A percentile compares a stretch with the other conserved stretches of the same genome.
Conservation (phyloP, 352 stramenopile genomes). For the Pythium vanterpoolii region DNA sequence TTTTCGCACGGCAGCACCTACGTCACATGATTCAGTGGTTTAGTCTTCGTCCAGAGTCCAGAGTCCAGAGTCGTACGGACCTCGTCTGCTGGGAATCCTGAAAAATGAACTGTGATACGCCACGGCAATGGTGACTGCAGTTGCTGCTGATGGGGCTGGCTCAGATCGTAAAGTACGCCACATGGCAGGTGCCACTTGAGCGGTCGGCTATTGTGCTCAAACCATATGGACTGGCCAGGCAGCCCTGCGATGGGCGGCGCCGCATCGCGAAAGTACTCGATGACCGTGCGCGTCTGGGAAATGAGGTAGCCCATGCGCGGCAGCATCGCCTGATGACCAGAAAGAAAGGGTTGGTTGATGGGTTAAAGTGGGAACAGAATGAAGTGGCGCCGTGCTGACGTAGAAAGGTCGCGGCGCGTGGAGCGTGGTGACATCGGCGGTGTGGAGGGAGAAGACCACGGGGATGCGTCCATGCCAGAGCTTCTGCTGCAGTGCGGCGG, state of each 20-base stretch:
- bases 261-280: conserved; percentile 79
- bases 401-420: conserved; percentile 78
- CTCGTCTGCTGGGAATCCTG: conserved; percentile 56
- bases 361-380: too few species aligned
- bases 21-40: not conserved
- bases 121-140: conserved; percentile 43
- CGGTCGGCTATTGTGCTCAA: conserved; percentile 51
- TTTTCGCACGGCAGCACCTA: conserved; percentile 73
- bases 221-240: conserved; percentile 63
- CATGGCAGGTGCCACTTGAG: conserved; percentile 82
- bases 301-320: conserved; percentile 81
- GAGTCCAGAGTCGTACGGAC: conserved; percentile 17
- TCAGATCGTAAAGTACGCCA: conserved; percentile 63
- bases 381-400: too few species aligned
- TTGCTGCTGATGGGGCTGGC: conserved; percentile 15
- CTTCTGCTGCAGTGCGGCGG: conserved; percentile 25
- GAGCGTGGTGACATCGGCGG: conserved; percentile 77
- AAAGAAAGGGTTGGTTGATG: conserved; percentile 1
- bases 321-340: conserved; percentile 58
- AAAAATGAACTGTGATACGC: conserved; percentile 76
- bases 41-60: not conserved
- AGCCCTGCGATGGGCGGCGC: conserved; percentile 58
- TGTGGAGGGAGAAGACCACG: conserved; percentile 69
- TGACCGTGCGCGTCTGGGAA: conserved; percentile 61
- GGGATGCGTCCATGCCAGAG: conserved; percentile 70